Percentiles rank a stretch among this genome's conserved stretches.
Conservation (phyloP, 139 green algal genomes). For the Gonium pectorale region DNA sequence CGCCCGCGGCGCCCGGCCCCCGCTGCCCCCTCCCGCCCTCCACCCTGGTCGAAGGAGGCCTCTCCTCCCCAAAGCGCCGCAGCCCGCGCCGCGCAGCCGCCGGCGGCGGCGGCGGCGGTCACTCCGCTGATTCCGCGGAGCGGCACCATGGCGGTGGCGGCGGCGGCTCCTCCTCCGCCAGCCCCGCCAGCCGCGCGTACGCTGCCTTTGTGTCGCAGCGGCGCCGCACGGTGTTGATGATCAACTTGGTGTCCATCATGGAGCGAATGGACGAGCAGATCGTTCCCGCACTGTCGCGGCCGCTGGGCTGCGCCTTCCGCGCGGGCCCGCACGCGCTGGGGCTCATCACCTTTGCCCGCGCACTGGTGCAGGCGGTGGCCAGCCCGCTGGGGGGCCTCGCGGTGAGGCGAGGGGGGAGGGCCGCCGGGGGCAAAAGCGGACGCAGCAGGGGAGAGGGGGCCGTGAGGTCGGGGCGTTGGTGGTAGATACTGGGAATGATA, state of each 20-base stretch:
- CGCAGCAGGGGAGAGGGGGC: background rate
- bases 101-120: no score
- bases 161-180: background rate
- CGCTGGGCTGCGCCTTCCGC: constrained; percentile 34
- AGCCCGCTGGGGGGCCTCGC: constrained; percentile 36
- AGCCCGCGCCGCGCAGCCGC: no score
- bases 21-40: no score
- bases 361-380: constrained; percentile 44
- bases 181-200: background rate
- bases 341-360: constrained; percentile 38
- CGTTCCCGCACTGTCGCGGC: constrained; percentile 26
- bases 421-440: background rate
- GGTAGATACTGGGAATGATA: no score
- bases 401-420: background rate
- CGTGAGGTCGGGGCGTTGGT: background rate
- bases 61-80: no score
- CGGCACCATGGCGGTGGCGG: no score
- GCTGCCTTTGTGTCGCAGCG: constrained; percentile 8
- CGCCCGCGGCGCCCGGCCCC: no score
- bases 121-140: no score
- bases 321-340: constrained; percentile 36
- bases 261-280: constrained; percentile 56
- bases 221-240: constrained; percentile 1
- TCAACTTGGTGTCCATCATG: constrained; percentile 39
- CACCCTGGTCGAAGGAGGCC: no score